phyloP scores from a whole-genome alignment of 2,329 filamentous ascomycete genomes.

The Myriosclerotinia duriaeana region DNA sequence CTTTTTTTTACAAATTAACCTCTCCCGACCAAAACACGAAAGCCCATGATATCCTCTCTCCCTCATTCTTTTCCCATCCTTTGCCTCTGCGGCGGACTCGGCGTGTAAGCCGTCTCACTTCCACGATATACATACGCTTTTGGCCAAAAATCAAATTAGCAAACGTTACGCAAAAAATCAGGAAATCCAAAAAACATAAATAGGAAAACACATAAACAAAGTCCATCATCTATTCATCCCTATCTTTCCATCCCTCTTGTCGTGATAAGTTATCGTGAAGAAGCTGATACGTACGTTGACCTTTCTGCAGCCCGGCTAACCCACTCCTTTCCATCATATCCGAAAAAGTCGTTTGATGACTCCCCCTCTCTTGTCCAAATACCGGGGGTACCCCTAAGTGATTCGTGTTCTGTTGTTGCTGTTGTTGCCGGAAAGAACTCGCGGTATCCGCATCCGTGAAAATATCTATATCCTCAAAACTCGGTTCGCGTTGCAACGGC shows the following conservation, averaged over 20 bases:
- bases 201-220: neutral
- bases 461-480: slow-evolving; percentile 53
- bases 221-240: neutral
- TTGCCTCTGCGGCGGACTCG: slow-evolving; percentile 16
- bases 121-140: slow-evolving; percentile 24
- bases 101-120: slow-evolving; percentile 16
- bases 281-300: slow-evolving; percentile 36
- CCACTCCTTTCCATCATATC: slow-evolving; percentile 52
- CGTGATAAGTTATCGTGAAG: slow-evolving; percentile 6
- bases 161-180: neutral
- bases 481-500: slow-evolving; percentile 46
- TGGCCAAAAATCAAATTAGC: slow-evolving; percentile 15
- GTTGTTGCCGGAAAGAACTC: slow-evolving; percentile 32
- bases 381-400: neutral
- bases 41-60: neutral
- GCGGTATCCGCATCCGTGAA: slow-evolving; percentile 52
- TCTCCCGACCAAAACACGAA: neutral
- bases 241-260: neutral
- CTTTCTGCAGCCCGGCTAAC: slow-evolving; percentile 42
- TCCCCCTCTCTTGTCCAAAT: slow-evolving; percentile 20
- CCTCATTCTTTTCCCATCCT: neutral
- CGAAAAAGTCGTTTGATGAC: slow-evolving; percentile 49
- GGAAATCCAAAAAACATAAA: neutral
- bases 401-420: slow-evolving; percentile 3
- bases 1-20: neutral